phyloP scores from a whole-genome alignment of 1,284 basidiomycete genomes.

The Anthracocystis walkeri region DNA sequence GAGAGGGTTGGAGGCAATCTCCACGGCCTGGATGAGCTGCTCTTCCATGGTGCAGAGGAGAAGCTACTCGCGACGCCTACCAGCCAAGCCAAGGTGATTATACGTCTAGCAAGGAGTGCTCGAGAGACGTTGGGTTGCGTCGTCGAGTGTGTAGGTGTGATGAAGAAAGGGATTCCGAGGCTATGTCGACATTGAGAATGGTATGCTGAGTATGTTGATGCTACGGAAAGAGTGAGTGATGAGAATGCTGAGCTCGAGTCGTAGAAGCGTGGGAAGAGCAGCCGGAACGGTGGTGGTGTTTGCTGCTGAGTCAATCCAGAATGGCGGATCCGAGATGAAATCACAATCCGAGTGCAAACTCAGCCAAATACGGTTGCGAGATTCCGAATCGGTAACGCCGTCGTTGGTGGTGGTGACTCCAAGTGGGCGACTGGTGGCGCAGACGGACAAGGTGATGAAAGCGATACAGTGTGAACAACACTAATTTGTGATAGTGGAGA shows the following conservation, averaged over 20 bases:
- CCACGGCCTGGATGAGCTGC: slow-evolving; percentile 83
- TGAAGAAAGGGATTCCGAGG: not conserved
- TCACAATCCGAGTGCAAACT: too few species aligned
- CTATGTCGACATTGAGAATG: slow-evolving; percentile 25
- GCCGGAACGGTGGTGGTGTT: not conserved
- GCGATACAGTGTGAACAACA: slow-evolving; percentile 2
- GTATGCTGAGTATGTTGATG: not conserved
- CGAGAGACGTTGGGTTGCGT: not conserved
- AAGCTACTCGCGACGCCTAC: not conserved
- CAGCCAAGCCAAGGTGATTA: not conserved
- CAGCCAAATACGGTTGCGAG: not conserved
- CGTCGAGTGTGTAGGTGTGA: not conserved
- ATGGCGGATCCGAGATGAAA: too few species aligned
- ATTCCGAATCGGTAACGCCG: not conserved
- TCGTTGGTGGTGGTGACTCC: not conserved
- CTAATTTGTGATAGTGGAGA: not conserved
- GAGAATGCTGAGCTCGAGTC: not conserved
- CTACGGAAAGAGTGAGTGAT: not conserved
- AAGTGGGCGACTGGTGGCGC: not conserved
- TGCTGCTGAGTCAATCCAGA: too few species aligned
- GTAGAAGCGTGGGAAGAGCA: slow-evolving; percentile 1
- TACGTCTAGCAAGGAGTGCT: not conserved
- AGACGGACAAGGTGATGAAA: not conserved
- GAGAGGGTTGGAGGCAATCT: slow-evolving; percentile 82
- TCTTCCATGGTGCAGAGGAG: slow-evolving; percentile 57